Percentiles rank a stretch among this genome's conserved stretches.
Conservation (phyloP, 345 rosid species). For the Eucalyptus curtisii region DNA sequence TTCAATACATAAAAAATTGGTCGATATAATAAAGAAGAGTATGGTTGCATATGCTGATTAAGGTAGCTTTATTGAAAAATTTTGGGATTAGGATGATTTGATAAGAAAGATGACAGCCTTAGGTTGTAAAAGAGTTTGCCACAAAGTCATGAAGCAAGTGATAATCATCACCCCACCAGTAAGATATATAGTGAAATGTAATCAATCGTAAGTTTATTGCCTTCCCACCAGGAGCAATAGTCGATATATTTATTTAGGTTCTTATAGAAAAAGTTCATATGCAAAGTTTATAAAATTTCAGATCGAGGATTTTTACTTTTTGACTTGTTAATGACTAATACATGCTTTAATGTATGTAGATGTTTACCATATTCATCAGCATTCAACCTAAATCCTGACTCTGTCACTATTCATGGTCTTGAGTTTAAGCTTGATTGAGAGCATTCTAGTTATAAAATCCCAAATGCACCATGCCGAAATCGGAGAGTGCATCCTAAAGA, state of each 20-base stretch:
- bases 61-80: too few species aligned
- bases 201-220: background rate
- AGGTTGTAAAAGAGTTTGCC: background rate
- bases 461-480: accelerated
- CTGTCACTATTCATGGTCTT: accelerated
- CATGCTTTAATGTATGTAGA: background rate
- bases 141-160: accelerated
- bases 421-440: background rate
- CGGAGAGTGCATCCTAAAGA: too few species aligned
- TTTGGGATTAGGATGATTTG: background rate
- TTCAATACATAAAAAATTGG: too few species aligned
- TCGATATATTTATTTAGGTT: too few species aligned
- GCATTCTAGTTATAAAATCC: background rate
- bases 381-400: accelerated
- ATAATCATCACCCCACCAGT: accelerated
- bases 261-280: too few species aligned
- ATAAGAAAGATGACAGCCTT: background rate
- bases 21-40: accelerated
- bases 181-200: accelerated
- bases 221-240: accelerated
- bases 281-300: background rate
- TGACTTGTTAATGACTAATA: background rate
- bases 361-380: accelerated
- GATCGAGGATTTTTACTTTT: background rate
- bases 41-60: too few species aligned